Conservation (phyloP, 768 basidiomycete species). For the Russula emetica region DNA sequence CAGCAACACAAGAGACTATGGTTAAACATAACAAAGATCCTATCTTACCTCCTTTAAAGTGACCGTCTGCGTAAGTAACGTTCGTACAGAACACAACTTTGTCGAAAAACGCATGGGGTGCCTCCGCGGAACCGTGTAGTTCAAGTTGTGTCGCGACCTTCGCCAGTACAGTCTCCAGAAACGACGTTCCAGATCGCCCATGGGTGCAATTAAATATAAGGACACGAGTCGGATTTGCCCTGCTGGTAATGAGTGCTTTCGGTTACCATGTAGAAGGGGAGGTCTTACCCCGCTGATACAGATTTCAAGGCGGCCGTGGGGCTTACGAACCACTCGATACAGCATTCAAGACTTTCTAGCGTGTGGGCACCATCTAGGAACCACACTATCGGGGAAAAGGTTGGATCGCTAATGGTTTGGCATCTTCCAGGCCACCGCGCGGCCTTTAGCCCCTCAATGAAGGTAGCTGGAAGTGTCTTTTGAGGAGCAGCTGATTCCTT, state of each 20-base stretch:
- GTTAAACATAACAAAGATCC: slow-evolving; percentile 3
- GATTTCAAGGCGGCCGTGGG: slow-evolving; percentile 49
- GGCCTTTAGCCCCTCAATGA: slow-evolving; percentile 58
- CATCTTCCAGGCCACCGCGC: slow-evolving; percentile 94
- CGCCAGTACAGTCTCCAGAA: slow-evolving; percentile 59
- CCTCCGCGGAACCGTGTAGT: slow-evolving; percentile 38
- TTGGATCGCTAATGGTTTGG: slow-evolving; percentile 70
- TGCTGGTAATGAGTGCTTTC: slow-evolving; percentile 15
- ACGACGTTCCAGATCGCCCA: slow-evolving; percentile 73
- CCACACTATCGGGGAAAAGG: slow-evolving; percentile 58
- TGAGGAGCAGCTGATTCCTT: slow-evolving; percentile 33
- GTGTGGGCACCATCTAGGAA: slow-evolving; percentile 97
- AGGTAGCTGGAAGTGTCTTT: slow-evolving; percentile 45
- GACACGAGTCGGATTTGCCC: slow-evolving; percentile 44
- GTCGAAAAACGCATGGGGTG: slow-evolving; percentile 57
- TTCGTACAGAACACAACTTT: slow-evolving; percentile 94
- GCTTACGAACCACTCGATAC: slow-evolving; percentile 82
- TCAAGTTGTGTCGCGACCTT: slow-evolving; percentile 48
- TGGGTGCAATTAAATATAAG: slow-evolving; percentile 94
- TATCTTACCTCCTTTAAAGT: slow-evolving; percentile 80
- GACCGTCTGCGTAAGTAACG: slow-evolving; percentile 86
- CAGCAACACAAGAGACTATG: not conserved
- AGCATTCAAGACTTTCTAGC: slow-evolving; percentile 79
- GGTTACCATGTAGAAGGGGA: not conserved
- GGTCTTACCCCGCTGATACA: slow-evolving; percentile 20